phyloP scores from a whole-genome alignment of 78 protist genomes.

The Speleostelium caveatum region DNA sequence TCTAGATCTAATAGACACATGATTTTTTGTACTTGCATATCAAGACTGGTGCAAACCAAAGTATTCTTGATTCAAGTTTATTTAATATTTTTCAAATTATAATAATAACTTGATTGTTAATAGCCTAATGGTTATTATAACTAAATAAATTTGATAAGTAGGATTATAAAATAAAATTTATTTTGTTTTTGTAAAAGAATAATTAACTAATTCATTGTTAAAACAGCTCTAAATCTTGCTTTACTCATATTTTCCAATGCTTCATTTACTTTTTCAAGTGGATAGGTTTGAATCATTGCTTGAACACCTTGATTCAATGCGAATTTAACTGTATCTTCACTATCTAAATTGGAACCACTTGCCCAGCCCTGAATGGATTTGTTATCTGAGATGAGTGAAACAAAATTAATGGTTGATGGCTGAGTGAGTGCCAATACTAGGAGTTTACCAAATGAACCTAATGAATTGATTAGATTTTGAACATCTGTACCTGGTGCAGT shows the following conservation, averaged over 20 bases:
- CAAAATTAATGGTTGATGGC: background rate
- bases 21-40: too few species aligned
- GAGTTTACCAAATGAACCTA: slow-evolving; percentile 6
- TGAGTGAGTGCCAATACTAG: background rate
- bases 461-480: background rate
- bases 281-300: slow-evolving; percentile 11
- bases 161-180: too few species aligned
- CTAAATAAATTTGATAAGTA: too few species aligned
- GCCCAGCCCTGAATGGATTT: background rate
- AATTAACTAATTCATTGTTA: background rate
- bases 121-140: too few species aligned
- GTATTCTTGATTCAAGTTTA: too few species aligned
- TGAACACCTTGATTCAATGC: background rate
- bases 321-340: slow-evolving; percentile 10
- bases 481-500: background rate
- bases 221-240: slow-evolving; percentile 32
- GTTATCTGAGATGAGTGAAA: background rate
- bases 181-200: too few species aligned
- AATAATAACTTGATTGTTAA: too few species aligned
- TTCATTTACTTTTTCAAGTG: slow-evolving; percentile 11
- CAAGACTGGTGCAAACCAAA: too few species aligned
- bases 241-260: background rate
- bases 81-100: too few species aligned
- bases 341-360: background rate
- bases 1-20: too few species aligned